Evolutionary conservation across 129 eudicot species (phyloP), one percentile per base, ranked within the genome.

Genomic region (Tagetes erecta): DNA sequence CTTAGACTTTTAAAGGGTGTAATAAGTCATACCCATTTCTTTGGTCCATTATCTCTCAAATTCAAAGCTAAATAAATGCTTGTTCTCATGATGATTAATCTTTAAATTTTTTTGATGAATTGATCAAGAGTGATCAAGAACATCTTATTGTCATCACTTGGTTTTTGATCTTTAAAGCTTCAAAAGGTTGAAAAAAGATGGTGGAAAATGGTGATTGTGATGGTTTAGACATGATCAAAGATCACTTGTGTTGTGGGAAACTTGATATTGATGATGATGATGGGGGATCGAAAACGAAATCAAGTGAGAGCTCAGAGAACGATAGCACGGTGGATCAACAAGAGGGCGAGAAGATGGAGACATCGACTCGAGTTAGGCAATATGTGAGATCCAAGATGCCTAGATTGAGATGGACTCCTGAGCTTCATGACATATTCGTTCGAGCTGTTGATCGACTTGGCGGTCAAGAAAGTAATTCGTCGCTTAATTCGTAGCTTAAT

Each of bases 301-400:
- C 78, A n/a, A 79, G 83, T 67, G 81, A 64, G 73, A 79, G 87
- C 60, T 81, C 88, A 0, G 84, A 78, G 64, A 72, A 79, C 40
- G 64, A 74, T 3, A 84, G 88, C 58, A 37, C 40, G 20, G 83
- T 71, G 33, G 88, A 80, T 71, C 81, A 80, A 58, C 47, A 64
- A n/a, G 85, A 80, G 45, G 74, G 77, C 76, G 80, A 20, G 51
- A 33, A 63, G 56, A 67, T 76, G 75, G 62, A 56, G 7, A 37
- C 79, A 58, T 72, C 74, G 30, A 62, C 72, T 67, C 53, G 86
- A 74, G 89, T 85, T 36, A 69, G 90, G 40, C 87, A 83, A 35
- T 83, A 86, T 76, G 78, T 75, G 60, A 76, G 87, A 80, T 86
- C 90, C 68, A 86, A 83, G 90, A 77, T 86, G 83, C 90, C 90